A percentile compares a stretch with the other conserved stretches of the same genome.
These are phyloP conservation scores for Corylus americana DNA, from an alignment of 306 rosid species.

Conservation along the genomic window DNA sequence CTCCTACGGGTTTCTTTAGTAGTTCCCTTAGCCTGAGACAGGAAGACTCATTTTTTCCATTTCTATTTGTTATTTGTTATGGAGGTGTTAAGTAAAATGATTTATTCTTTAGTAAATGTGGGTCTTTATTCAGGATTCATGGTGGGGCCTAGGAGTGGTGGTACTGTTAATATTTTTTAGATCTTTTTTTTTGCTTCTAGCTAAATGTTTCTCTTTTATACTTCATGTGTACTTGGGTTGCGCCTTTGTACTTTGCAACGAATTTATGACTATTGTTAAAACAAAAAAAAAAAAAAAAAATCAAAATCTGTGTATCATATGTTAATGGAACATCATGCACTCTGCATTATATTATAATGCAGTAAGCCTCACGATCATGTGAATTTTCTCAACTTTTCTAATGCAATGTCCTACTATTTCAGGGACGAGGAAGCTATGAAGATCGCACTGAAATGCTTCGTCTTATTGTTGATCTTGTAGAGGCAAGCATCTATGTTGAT, in stretches of 20 bases:
- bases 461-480: slow-evolving; percentile 92
- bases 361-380: slow-evolving; percentile 6
- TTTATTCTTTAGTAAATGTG: not conserved
- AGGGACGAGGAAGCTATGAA: slow-evolving; percentile 99
- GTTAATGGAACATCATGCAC: not conserved
- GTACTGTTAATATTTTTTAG: too few species aligned
- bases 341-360: slow-evolving; percentile 12
- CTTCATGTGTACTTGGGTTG: too few species aligned
- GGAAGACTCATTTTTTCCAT: not conserved
- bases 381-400: slow-evolving; percentile 25
- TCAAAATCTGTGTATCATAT: too few species aligned
- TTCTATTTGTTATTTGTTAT: not conserved
- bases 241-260: too few species aligned
- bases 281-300: too few species aligned
- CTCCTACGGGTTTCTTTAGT: not conserved
- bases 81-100: not conserved
- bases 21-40: not conserved
- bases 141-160: not conserved
- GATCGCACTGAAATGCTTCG: slow-evolving; percentile 94
- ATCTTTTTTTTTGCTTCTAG: too few species aligned
- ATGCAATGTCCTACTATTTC: slow-evolving; percentile 21
- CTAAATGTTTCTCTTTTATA: too few species aligned
- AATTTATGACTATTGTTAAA: too few species aligned
- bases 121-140: not conserved
- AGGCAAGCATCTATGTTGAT: slow-evolving; percentile 92